Base-by-base conservation (phyloP, 1,284 basidiomycete species). In the Meripilus lineatus region DNA sequence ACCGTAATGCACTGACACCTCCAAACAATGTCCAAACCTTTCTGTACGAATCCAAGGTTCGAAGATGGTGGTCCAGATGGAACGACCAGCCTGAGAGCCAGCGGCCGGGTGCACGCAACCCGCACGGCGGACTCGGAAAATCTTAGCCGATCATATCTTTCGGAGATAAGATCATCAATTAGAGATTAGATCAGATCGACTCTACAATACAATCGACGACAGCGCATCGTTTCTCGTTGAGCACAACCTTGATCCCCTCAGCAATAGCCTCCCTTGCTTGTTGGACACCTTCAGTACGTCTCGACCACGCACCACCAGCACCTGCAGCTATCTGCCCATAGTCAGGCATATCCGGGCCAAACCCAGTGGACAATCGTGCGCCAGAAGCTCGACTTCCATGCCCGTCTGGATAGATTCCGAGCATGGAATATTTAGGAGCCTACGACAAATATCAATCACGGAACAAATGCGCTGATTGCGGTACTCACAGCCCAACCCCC, bases 301-400 rank as follows among this genome's bases (percentile, higher is more conserved):
- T 63, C 0, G 73, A 75, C 81, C 81, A 85, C 2, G 76, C 79
- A 61, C 79, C 82, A 0, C 81, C 81, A 7, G 72, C 73, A 1
- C 81, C 82, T 10, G 75, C 73, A 0, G 83, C 84, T 35, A 83
- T 77, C 41, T 72, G 69, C 0, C 76, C 62, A 51, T 79, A 79
- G 53, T 85, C 79, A 1, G 82, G 81, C 45, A 68, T 67, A n/a
- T 72, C 65, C 2, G 81, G 81, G 0, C 82, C 81, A 51, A 87
- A 84, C 0, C 81, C 79, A 6, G 80, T 71, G 14, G 77, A 74
- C 3, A 87, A 70, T 42, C 74, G 61, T 7, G 67, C 65, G 0
- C 74, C 74, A 1, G 67, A 58, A 0, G 66, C 69, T 4, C 57
- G 56, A 25, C 75, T 73, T 1, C 79, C 82, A 32, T 74, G 58